A percentile compares a stretch with the other conserved stretches of the same genome.
These are phyloP conservation scores for Iris pallida DNA, from an alignment of 116 monocot genomes.

Conservation along the genomic window DNA sequence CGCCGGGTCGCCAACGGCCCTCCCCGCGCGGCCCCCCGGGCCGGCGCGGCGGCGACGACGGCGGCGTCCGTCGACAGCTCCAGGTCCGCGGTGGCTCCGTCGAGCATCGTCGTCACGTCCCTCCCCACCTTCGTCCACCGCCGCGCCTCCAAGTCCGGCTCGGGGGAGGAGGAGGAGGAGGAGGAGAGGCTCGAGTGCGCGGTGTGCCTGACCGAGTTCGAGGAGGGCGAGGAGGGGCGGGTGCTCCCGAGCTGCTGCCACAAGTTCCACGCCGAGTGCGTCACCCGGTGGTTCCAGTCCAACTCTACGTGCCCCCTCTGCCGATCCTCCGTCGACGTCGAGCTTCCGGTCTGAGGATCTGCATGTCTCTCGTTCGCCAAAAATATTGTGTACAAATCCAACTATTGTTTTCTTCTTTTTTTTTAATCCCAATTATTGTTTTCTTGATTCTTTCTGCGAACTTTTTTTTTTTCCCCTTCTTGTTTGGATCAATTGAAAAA, in stretches of 20 bases:
- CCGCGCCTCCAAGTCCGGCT: background rate
- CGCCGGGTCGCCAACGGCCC: slow-evolving; percentile 4
- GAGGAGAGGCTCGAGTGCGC: slow-evolving; percentile 3
- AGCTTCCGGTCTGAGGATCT: background rate
- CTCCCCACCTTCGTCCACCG: background rate
- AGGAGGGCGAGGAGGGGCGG: slow-evolving; percentile 5
- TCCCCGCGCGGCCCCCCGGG: background rate
- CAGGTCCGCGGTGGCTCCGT: background rate
- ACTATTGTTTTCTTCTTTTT: too few relatives aligned
- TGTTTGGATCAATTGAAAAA: too few relatives aligned
- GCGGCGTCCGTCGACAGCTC: background rate
- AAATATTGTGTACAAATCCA: too few relatives aligned
- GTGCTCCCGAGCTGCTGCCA: background rate
- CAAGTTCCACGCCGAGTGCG: slow-evolving; percentile 5
- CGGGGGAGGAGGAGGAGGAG: too few relatives aligned
- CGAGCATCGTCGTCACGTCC: background rate
- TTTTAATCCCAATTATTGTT: too few relatives aligned
- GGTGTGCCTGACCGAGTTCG: slow-evolving; percentile 3
- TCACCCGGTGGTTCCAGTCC: slow-evolving; percentile 1
- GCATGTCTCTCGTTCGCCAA: too few relatives aligned
- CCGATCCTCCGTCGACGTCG: background rate
- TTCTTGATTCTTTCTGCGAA: too few relatives aligned
- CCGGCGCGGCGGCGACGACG: too few relatives aligned
- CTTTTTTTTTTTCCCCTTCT: too few relatives aligned
- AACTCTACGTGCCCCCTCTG: slow-evolving; percentile 8